Evolutionary conservation across 257 asterid species (phyloP).

Genomic region (Gardenia jasminoides): DNA sequence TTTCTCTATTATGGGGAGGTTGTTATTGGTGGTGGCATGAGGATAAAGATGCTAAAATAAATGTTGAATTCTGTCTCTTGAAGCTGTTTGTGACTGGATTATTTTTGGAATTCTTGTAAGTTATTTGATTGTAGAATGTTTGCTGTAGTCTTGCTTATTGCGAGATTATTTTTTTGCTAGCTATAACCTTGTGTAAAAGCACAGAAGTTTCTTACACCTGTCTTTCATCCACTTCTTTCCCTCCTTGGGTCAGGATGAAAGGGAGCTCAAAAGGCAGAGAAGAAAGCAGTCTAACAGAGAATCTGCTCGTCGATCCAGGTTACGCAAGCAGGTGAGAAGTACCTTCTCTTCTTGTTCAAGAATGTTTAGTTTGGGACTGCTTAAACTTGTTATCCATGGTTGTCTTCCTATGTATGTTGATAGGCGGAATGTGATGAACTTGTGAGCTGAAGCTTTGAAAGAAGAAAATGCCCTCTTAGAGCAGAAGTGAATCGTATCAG

Average conservation of each 20-base stretch:
- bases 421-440: slow-evolving; percentile 98
- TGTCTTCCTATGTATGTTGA: slow-evolving; percentile 17
- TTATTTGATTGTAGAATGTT: background rate
- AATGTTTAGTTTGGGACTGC: background rate
- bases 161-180: background rate
- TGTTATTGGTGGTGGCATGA: background rate
- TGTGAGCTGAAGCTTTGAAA: slow-evolving; percentile 67
- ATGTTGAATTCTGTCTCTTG: background rate
- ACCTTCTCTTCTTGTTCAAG: background rate
- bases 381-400: background rate
- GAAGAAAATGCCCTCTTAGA: slow-evolving; percentile 84
- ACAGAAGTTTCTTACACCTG: background rate
- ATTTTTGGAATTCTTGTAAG: background rate
- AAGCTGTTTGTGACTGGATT: background rate
- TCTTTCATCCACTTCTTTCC: slow-evolving; percentile 1
- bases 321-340: slow-evolving; percentile 72
- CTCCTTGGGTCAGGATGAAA: slow-evolving; percentile 59
- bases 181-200: background rate
- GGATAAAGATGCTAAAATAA: background rate
- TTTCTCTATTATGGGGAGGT: background rate
- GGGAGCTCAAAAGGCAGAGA: slow-evolving; percentile 83
- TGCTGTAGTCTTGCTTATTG: background rate
- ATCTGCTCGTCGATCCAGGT: slow-evolving; percentile 85
- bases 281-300: slow-evolving; percentile 86
- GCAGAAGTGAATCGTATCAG: slow-evolving; percentile 73